Evolutionary conservation across 192 early-diverging fungal genomes (phyloP), one percentile per base, ranked within the genome.

Genomic region (Mortierella alpina): DNA sequence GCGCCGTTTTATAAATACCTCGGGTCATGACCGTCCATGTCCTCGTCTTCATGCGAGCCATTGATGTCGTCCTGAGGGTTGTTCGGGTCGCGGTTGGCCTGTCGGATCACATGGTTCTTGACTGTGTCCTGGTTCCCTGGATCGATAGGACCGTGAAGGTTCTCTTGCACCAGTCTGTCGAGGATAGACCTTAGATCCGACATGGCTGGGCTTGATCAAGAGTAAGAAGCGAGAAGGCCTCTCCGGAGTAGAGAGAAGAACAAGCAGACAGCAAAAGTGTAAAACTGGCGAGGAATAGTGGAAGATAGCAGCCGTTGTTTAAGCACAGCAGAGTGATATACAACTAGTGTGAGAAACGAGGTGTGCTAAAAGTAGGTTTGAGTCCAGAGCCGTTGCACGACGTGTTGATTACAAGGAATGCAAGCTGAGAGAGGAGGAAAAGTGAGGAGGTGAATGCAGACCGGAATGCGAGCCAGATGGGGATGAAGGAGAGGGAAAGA

Each of bases 91-190:
- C 22, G 17, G 20, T 14, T 53, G 55, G 60, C 52, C 22, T 83
- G 72, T 18, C 66, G 70, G 12, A 58, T 51, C 22, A 68, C 63
- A 17, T 73, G 68, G 47, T 70, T 67, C 49, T 70, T 68, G 73
- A 76, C 23, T n/a, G 76, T 40, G 41, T 70, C 57, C 51, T 70
- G 61, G 41, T 55, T 59, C 17, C 65, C 59, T n/a, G 78, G 74
- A 13, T 85, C 80, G n/a, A 87, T 85, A n/a, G 90, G 90, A 1
- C 86, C 87, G 67, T 91, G 88, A 9, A 92, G 77, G 68, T 91
- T 92, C 68, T 92, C 91, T 50, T 73, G 60, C 23, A 82, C 72
- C 7, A 92, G 84, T 49, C 90, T 79, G 46, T 88, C 80, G 13
- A 92, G 63, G 60, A 91, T 90, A 0, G 80, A 57, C 54, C 75